These are phyloP conservation scores for Podospora fimiseda DNA, from an alignment of 495 filamentous ascomycete genomes.

Conservation along the genomic window DNA sequence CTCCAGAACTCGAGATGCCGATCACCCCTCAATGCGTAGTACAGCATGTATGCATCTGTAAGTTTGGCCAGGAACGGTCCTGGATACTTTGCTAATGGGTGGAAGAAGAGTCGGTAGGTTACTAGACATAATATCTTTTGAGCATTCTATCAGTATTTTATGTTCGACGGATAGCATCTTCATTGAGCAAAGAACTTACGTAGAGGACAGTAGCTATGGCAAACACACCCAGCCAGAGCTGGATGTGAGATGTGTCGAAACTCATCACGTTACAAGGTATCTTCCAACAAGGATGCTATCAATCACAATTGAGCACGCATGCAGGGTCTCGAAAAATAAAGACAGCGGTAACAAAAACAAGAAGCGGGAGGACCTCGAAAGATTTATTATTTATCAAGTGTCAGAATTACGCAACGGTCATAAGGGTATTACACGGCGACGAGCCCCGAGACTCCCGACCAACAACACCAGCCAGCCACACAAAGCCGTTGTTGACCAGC, in stretches of 20 bases:
- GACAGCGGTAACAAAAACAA: too few relatives aligned
- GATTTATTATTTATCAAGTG: conserved; percentile 2
- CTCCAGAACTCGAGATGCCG: conserved; percentile 53
- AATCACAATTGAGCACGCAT: too few relatives aligned
- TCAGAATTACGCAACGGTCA: conserved; percentile 8
- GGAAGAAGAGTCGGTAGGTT: conserved; percentile 52
- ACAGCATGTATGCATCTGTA: conserved; percentile 49
- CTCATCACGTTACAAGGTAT: too few relatives aligned
- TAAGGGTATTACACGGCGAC: not conserved
- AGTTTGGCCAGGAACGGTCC: conserved; percentile 55
- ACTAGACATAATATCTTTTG: conserved; percentile 26
- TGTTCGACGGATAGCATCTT: not conserved
- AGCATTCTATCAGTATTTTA: not conserved
- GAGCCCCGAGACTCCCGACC: not conserved
- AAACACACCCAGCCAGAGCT: conserved; percentile 25
- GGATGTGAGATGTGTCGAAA: conserved; percentile 22
- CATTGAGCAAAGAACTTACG: conserved; percentile 12
- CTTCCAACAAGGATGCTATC: too few relatives aligned
- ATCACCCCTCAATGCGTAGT: conserved; percentile 54
- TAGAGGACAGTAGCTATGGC: conserved; percentile 15
- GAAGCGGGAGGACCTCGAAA: too few relatives aligned
- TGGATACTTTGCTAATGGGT: conserved; percentile 61
- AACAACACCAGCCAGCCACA: not conserved
- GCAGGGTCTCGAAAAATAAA: too few relatives aligned
- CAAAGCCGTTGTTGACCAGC: not conserved